phyloP scores from a whole-genome alignment of 2,329 filamentous ascomycete genomes.

The Grosmannia clavigera region DNA sequence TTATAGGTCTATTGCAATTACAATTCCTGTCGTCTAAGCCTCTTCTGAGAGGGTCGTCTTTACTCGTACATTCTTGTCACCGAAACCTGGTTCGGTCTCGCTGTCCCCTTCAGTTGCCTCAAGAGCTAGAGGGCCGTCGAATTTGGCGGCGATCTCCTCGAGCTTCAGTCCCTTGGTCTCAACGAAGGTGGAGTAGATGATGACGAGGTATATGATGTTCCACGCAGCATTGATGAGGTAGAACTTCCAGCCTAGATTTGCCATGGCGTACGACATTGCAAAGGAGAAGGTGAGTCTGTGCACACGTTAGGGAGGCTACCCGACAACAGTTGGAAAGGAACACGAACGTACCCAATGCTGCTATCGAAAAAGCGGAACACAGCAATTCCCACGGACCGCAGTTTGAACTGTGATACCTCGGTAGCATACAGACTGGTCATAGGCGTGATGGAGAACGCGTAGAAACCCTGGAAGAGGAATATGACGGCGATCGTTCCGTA shows the following conservation, averaged over 20 bases:
- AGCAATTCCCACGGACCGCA: slow-evolving; percentile 20
- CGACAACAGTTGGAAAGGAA: background rate
- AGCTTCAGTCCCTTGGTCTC: background rate
- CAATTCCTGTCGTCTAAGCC: background rate
- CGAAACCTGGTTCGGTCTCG: background rate
- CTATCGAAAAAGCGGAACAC: slow-evolving; percentile 18
- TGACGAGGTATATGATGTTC: background rate
- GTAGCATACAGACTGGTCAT: slow-evolving; percentile 34
- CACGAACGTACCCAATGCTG: slow-evolving; percentile 15
- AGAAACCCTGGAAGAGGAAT: slow-evolving; percentile 39
- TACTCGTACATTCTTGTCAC: background rate
- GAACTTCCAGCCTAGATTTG: slow-evolving; percentile 6
- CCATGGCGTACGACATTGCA: slow-evolving; percentile 19
- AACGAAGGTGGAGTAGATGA: background rate
- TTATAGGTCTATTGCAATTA: background rate
- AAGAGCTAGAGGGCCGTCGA: background rate
- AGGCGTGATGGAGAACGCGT: slow-evolving; percentile 37
- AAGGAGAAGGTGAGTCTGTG: slow-evolving; percentile 16
- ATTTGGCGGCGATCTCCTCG: slow-evolving; percentile 1
- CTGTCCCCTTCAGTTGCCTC: background rate
- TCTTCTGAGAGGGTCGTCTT: background rate
- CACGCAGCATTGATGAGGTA: slow-evolving; percentile 1
- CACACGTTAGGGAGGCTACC: background rate
- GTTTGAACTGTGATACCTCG: slow-evolving; percentile 28
- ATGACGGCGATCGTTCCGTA: slow-evolving; percentile 34